Evolutionary conservation across 805 yeast genomes (phyloP).

Genomic region (Metschnikowia henanensis): DNA sequence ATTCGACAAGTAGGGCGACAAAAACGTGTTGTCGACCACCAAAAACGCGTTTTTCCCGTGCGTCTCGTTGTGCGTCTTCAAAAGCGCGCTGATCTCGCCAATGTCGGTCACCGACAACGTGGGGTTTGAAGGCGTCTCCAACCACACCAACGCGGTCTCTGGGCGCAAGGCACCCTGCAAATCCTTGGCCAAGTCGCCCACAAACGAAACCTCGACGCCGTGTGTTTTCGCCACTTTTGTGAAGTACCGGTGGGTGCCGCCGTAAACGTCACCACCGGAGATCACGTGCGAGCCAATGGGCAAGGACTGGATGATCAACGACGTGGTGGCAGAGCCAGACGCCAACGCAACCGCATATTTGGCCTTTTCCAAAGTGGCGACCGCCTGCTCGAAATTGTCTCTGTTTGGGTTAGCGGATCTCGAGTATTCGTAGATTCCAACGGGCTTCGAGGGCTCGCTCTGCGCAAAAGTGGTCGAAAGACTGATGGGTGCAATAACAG

Average conservation of each 20-base stretch:
- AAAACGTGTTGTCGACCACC: constrained; percentile 87
- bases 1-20: constrained; percentile 84
- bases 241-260: constrained; percentile 90
- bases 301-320: constrained; percentile 70
- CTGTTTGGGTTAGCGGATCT: constrained; percentile 88
- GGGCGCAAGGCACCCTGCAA: constrained; percentile 53
- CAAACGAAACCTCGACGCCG: constrained; percentile 69
- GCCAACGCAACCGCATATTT: constrained; percentile 74
- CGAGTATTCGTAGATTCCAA: constrained; percentile 81
- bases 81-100: constrained; percentile 54
- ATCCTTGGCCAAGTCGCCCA: constrained; percentile 61
- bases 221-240: constrained; percentile 81
- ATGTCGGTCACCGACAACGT: constrained; percentile 81
- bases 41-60: constrained; percentile 54
- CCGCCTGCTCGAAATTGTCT: constrained; percentile 72
- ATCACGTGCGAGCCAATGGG: constrained; percentile 73
- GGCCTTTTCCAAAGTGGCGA: constrained; percentile 78
- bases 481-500: constrained; percentile 83
- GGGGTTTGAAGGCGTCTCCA: constrained; percentile 89
- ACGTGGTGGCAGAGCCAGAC: constrained; percentile 87
- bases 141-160: constrained; percentile 78
- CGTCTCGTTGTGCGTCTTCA: constrained; percentile 43
- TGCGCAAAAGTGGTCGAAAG: constrained; percentile 86
- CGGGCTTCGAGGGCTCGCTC: constrained; percentile 70
- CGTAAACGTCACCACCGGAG: constrained; percentile 84